A percentile compares a stretch with the other conserved stretches of the same genome.
These are phyloP conservation scores for Leishmania major DNA, from an alignment of 208 protist genomes.

Conservation along the genomic window DNA sequence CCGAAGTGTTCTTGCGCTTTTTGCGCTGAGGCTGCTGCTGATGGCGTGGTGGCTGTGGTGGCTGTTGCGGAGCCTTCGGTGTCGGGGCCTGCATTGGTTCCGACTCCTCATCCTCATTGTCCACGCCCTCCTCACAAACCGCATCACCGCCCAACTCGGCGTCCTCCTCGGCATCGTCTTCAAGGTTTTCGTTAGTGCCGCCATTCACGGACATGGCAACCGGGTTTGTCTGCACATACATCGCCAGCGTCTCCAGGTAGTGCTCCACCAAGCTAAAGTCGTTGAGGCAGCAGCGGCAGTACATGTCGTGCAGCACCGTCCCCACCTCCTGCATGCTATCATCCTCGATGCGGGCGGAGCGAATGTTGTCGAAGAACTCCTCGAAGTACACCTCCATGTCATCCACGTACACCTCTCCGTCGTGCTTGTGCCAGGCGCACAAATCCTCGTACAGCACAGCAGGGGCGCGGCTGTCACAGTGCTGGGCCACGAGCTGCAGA, in stretches of 20 bases:
- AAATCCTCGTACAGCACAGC: slow-evolving; percentile 64
- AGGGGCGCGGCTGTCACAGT: slow-evolving; percentile 68
- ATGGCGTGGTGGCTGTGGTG: slow-evolving; percentile 12
- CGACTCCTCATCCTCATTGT: slow-evolving; percentile 16
- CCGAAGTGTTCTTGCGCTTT: slow-evolving; percentile 70
- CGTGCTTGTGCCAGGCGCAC: slow-evolving; percentile 60
- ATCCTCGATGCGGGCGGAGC: slow-evolving; percentile 79
- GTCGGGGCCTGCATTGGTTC: neutral
- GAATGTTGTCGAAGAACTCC: slow-evolving; percentile 75
- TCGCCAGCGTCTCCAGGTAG: slow-evolving; percentile 44
- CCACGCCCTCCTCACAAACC: slow-evolving; percentile 20
- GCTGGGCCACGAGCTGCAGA: slow-evolving; percentile 76
- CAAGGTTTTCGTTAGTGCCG: slow-evolving; percentile 30
- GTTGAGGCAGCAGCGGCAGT: slow-evolving; percentile 77
- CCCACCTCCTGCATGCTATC: slow-evolving; percentile 88
- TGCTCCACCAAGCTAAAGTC: slow-evolving; percentile 68
- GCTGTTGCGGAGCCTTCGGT: slow-evolving; percentile 8
- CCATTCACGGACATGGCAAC: slow-evolving; percentile 69
- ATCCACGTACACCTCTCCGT: slow-evolving; percentile 85
- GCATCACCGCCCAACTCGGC: slow-evolving; percentile 15
- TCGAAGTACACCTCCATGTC: slow-evolving; percentile 90
- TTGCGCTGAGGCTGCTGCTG: slow-evolving; percentile 30
- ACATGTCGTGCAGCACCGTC: slow-evolving; percentile 85
- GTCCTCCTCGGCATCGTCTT: slow-evolving; percentile 26
- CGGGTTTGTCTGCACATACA: slow-evolving; percentile 73